Base-by-base conservation (phyloP, 1,284 basidiomycete species). In the Hortiboletus rubellus region DNA sequence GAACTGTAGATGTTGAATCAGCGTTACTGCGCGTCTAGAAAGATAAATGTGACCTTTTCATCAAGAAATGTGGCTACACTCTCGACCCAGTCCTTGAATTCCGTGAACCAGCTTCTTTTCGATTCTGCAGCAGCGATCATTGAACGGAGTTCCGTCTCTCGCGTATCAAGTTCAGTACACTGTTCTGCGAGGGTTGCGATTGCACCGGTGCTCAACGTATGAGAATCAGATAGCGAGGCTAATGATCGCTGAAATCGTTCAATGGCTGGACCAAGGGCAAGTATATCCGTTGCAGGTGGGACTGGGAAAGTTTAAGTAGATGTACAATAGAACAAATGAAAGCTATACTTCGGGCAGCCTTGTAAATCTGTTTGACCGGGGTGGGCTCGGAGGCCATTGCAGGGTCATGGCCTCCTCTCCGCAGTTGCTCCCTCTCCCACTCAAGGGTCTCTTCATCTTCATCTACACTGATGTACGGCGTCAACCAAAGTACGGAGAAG, bases 341-440 rank as follows among this genome's bases (percentile, higher is more conserved):
- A 22, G 18, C 73, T 84, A 53, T 77, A 95, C 94, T 95, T 34
- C 84, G 84, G 10, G 88, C 80, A 42, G 94, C 81, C 61, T 82
- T 84, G 68, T 96, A 96, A 3, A 79, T 77, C 50, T 79, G 76
- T 60, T 86, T 86, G 33, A 66, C 64, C 57, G 74, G 70, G 17
- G 67, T 57, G 22, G 55, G 69, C 57, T 60, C 74, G 50, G 55
- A 68, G 60, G 40, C 51, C 6, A 66, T 62, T 22, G 74, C 65
- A 24, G 67, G 63, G 54, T 79, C 81, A 5, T 77, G 64, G 18
- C 87, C 92, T 8, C 90, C 92, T 60, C 94, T 79, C 33, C 88
- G 83, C 14, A 92, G 79, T 70, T 97, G 94, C 52, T 91, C 92
- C 63, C 84, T 82, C 69, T 97, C 94, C 96, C 95, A 98, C 74